Conservation (phyloP, 495 filamentous ascomycete genomes). For the Aspergillus wentii region DNA sequence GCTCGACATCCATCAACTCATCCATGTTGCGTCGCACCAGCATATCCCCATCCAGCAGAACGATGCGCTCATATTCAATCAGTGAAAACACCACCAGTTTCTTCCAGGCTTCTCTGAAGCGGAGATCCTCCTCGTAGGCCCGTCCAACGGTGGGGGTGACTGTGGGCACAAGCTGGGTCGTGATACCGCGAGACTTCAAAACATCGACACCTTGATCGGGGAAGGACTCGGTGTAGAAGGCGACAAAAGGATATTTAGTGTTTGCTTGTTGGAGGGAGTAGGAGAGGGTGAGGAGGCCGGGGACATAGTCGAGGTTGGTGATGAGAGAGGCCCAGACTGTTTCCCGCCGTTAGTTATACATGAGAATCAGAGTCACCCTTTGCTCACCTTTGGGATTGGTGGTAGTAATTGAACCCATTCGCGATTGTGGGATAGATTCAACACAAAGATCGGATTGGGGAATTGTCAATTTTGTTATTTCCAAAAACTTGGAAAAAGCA, state of each 20-base stretch:
- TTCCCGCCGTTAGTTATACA: too few relatives aligned
- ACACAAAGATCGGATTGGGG: too few relatives aligned
- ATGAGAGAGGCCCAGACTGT: slow-evolving; percentile 27
- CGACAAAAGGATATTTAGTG: slow-evolving; percentile 23
- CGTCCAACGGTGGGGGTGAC: slow-evolving; percentile 10
- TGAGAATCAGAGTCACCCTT: too few relatives aligned
- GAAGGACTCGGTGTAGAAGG: slow-evolving; percentile 24
- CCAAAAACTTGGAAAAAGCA: too few relatives aligned
- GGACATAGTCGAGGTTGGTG: slow-evolving; percentile 25
- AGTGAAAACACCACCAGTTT: slow-evolving; percentile 76
- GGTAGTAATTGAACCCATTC: too few relatives aligned
- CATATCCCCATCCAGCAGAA: slow-evolving; percentile 83
- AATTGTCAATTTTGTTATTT: too few relatives aligned
- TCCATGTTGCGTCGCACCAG: slow-evolving; percentile 75
- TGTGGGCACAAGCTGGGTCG: slow-evolving; percentile 11
- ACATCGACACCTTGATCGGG: slow-evolving; percentile 17
- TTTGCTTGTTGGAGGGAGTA: slow-evolving; percentile 18
- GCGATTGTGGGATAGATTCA: too few relatives aligned
- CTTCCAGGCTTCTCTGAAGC: slow-evolving; percentile 81
- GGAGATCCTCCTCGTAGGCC: slow-evolving; percentile 48
- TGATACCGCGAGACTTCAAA: slow-evolving; percentile 17
- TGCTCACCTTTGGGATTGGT: too few relatives aligned
- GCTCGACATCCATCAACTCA: slow-evolving; percentile 70
- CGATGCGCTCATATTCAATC: slow-evolving; percentile 63
- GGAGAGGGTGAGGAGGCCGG: slow-evolving; percentile 23